Base-by-base conservation (phyloP, 2,329 filamentous ascomycete species). In the Madurella mycetomatis region DNA sequence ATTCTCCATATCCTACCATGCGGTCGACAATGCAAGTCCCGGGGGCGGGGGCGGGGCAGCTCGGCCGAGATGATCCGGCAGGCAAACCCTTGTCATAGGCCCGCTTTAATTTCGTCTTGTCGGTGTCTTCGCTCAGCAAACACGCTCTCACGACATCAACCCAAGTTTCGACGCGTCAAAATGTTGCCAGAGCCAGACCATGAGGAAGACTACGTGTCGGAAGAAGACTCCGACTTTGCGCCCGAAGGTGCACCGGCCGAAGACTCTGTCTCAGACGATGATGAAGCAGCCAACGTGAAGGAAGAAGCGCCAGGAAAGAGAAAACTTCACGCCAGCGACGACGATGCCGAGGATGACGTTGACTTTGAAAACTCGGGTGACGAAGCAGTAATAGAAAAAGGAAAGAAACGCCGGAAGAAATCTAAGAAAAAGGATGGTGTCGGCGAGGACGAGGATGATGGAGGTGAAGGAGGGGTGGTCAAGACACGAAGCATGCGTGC, bases 211-310 rank as follows among this genome's bases (percentile, higher is more conserved):
- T 89, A 89, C 63, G 81, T 77, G 15, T 88, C 86, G 1, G 85
- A 85, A 3, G 83, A 89, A 61, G 87, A 90, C 66, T 87, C 86
- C 9, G 86, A 90, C 65, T 90, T 90, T 58, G 80, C 84, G 19
- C 82, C 81, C n/a, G 83, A 83, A 44, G 74, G 75, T 16, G 76
- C 66, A 30, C 64, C 70, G 39, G 68, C 64, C 13, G 64, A 70
- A n/a, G 75, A 74, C 37, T 76, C 72, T 15, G 74, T 70, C 13
- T 77, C 76, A 0, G 75, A 77, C 5, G 73, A 72, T 11, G 80
- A 77, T 8, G 78, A 78, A 37, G 69, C 69, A 45, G 71, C 70
- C 16, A 63, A 57, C 18, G 62, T 66, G 37, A 65, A 66, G 55
- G 41, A 62, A 58, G 46, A 62, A 1, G 40, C 62, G 39, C 42